Percentiles rank a stretch among this genome's conserved stretches.
These are phyloP conservation scores for Diversispora eburnea DNA, from an alignment of 192 early-diverging fungal species.

Conservation along the genomic window DNA sequence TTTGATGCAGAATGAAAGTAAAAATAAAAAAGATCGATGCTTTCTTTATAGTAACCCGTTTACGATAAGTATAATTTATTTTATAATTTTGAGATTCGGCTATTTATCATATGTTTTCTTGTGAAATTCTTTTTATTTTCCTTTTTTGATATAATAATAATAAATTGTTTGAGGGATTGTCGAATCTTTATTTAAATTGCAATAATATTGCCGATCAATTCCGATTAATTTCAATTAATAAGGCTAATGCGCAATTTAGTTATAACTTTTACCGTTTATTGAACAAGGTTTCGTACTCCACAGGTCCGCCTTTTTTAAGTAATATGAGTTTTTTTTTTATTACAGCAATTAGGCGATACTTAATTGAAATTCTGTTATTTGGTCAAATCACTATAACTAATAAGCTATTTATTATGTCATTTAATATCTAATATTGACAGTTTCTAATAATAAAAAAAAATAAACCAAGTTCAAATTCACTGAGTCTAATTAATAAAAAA, in stretches of 20 bases:
- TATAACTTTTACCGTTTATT: conserved; percentile 13
- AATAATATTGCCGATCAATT: too few relatives aligned
- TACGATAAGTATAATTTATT: conserved; percentile 29
- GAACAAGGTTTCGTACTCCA: too few relatives aligned
- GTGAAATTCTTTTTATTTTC: conserved; percentile 30
- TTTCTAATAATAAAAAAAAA: too few relatives aligned
- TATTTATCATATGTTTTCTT: conserved; percentile 31
- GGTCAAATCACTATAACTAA: conserved; percentile 6
- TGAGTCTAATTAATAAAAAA: too few relatives aligned
- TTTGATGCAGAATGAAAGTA: too few relatives aligned
- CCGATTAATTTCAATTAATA: conserved; percentile 24
- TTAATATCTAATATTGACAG: not conserved
- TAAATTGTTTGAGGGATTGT: conserved; percentile 2
- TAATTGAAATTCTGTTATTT: conserved; percentile 2
- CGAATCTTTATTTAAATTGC: not conserved
- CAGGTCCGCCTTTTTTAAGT: too few relatives aligned
- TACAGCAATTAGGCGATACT: not conserved
- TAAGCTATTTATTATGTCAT: conserved; percentile 3
- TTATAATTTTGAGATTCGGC: conserved; percentile 25
- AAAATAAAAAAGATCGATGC: conserved; percentile 25
- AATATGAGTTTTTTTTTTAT: conserved; percentile 7
- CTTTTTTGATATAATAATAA: conserved; percentile 13
- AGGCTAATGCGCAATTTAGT: conserved; percentile 23
- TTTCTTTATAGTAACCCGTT: conserved; percentile 20
- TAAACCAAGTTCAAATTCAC: too few relatives aligned